Evolutionary conservation across 495 filamentous ascomycete genomes (phyloP).

Genomic region (Penicillium cinerascens): DNA sequence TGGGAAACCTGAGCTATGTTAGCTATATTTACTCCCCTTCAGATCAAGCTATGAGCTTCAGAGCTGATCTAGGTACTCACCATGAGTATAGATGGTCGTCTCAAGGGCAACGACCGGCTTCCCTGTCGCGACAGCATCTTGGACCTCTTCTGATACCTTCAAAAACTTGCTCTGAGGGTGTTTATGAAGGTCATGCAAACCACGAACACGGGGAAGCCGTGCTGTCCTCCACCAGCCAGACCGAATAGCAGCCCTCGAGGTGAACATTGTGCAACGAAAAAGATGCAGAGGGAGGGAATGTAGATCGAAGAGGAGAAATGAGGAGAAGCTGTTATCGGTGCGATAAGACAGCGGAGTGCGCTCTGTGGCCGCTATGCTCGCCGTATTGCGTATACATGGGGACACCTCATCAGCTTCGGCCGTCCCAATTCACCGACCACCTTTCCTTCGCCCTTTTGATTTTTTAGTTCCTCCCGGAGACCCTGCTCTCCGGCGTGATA

Average conservation of each 20-base stretch:
- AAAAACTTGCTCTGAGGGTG: slow-evolving; percentile 54
- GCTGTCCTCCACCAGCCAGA: slow-evolving; percentile 14
- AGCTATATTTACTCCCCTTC: background rate
- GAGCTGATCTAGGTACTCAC: slow-evolving; percentile 32
- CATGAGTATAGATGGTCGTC: slow-evolving; percentile 83
- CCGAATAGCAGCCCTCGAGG: slow-evolving; percentile 26
- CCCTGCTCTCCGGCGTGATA: slow-evolving; percentile 28
- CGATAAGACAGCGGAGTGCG: slow-evolving; percentile 34
- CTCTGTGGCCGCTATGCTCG: slow-evolving; percentile 34
- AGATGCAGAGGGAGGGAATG: background rate
- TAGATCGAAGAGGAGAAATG: slow-evolving; percentile 16
- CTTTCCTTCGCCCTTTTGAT: slow-evolving; percentile 12
- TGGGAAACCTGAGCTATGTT: slow-evolving; percentile 60
- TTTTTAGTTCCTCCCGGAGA: slow-evolving; percentile 25
- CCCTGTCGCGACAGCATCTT: slow-evolving; percentile 64
- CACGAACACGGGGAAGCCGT: slow-evolving; percentile 16
- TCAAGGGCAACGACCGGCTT: slow-evolving; percentile 89
- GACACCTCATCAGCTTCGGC: slow-evolving; percentile 46
- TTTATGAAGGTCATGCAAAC: slow-evolving; percentile 33
- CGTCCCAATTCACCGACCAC: slow-evolving; percentile 13
- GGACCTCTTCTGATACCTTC: slow-evolving; percentile 76
- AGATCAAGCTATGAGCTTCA: background rate
- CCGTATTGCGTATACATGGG: slow-evolving; percentile 38
- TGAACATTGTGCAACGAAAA: slow-evolving; percentile 24
- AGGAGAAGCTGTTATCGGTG: slow-evolving; percentile 29